These are phyloP conservation scores for Boletus barrowsii DNA, from an alignment of 768 basidiomycete species.

Conservation along the genomic window DNA sequence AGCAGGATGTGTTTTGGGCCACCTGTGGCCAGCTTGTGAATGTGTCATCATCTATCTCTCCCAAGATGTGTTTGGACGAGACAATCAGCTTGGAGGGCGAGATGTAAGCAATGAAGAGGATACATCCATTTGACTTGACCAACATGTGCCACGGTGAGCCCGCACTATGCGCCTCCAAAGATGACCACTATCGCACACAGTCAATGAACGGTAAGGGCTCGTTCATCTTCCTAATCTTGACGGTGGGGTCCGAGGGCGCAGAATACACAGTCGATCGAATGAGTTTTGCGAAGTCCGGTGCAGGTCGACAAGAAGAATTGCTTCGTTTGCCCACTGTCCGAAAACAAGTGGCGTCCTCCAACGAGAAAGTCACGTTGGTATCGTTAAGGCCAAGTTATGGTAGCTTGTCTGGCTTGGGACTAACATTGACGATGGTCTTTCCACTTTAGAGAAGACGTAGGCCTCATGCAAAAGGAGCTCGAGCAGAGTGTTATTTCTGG, in stretches of 20 bases:
- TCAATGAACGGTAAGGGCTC: too few species aligned
- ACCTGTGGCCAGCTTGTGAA: slow-evolving; percentile 78
- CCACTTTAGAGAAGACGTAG: slow-evolving; percentile 64
- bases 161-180: too few species aligned
- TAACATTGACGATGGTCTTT: neutral
- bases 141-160: too few species aligned
- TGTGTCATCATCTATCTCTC: slow-evolving; percentile 61
- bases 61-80: slow-evolving; percentile 91
- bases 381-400: neutral
- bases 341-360: slow-evolving; percentile 41
- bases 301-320: slow-evolving; percentile 60
- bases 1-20: slow-evolving; percentile 81
- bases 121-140: too few species aligned
- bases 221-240: too few species aligned
- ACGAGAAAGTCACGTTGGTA: slow-evolving; percentile 64
- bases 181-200: too few species aligned
- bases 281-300: slow-evolving; percentile 35
- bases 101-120: too few species aligned
- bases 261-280: slow-evolving; percentile 57
- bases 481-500: slow-evolving; percentile 82
- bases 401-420: neutral
- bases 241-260: too few species aligned
- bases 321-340: slow-evolving; percentile 47
- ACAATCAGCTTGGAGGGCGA: too few species aligned
- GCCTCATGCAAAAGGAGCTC: slow-evolving; percentile 87